These are phyloP conservation scores for Fusarium coffeatum DNA, from an alignment of 2,329 filamentous ascomycete genomes.

Conservation along the genomic window DNA sequence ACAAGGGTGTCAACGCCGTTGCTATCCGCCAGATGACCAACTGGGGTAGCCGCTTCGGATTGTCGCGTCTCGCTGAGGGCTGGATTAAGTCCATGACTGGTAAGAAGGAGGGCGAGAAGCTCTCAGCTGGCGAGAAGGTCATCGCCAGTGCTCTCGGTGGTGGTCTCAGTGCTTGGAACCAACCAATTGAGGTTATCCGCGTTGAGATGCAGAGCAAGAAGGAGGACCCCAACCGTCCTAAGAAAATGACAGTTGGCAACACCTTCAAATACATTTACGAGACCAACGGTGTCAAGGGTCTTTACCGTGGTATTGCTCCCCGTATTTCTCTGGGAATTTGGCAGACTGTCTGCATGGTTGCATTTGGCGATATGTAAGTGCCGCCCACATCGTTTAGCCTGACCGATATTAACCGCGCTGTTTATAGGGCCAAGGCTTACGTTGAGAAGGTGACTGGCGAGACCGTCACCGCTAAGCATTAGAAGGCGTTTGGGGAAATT, in stretches of 20 bases:
- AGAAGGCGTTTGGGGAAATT: constrained; percentile 54
- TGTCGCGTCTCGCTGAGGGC: constrained; percentile 90
- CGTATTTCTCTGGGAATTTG: constrained; percentile 95
- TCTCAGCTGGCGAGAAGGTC: constrained; percentile 87
- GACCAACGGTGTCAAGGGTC: constrained; percentile 86
- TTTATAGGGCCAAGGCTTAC: constrained; percentile 71
- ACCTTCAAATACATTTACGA: constrained; percentile 88
- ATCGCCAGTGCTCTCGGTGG: constrained; percentile 87
- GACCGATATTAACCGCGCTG: constrained; percentile 39
- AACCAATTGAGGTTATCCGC: constrained; percentile 99
- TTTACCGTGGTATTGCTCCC: constrained; percentile 95
- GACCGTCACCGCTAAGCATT: constrained; percentile 74
- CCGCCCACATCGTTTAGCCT: neutral
- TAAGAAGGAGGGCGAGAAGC: constrained; percentile 84
- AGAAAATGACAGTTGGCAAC: constrained; percentile 98
- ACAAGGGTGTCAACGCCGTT: constrained; percentile 98
- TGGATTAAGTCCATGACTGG: constrained; percentile 82
- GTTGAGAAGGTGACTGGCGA: constrained; percentile 75
- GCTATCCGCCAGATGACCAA: constrained; percentile 99
- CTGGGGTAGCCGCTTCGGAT: constrained; percentile 96
- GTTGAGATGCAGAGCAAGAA: constrained; percentile 99
- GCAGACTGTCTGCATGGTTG: constrained; percentile 99
- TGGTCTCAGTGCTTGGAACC: constrained; percentile 97
- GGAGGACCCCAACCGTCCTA: constrained; percentile 95
- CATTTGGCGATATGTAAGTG: constrained; percentile 94